A percentile compares a stretch with the other conserved stretches of the same genome.
Conservation (phyloP, 495 filamentous ascomycete species). For the Glarea lozoyensis region DNA sequence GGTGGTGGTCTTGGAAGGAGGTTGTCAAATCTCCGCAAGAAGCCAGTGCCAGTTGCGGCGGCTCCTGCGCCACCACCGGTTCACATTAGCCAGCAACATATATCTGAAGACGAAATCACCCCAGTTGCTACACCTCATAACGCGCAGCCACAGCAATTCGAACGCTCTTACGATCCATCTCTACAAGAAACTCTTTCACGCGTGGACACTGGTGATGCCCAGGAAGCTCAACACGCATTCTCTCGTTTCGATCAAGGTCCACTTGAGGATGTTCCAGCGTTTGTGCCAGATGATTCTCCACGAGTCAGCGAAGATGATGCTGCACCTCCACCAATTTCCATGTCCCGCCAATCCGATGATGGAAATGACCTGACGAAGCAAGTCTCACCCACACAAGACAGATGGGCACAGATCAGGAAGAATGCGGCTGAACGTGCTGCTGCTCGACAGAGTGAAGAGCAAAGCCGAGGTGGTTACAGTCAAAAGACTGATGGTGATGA, state of each 20-base stretch:
- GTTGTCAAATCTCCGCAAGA: conserved; percentile 18
- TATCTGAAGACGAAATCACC: conserved; percentile 20
- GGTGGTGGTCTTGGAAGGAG: conserved; percentile 12
- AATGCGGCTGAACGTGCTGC: conserved; percentile 79
- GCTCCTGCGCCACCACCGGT: conserved; percentile 3
- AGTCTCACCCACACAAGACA: conserved; percentile 44
- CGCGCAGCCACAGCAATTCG: conserved; percentile 22
- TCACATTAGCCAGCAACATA: conserved; percentile 2
- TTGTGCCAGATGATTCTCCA: conserved; percentile 63
- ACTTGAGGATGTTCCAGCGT: conserved; percentile 76
- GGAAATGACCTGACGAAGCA: conserved; percentile 12
- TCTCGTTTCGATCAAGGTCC: conserved; percentile 87
- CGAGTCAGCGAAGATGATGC: conserved; percentile 35
- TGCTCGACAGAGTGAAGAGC: conserved; percentile 49
- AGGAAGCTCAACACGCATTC: conserved; percentile 61
- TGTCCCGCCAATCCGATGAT: neutral
- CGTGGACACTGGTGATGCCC: conserved; percentile 55
- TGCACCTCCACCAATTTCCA: conserved; percentile 17
- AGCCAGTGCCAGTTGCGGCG: conserved; percentile 8
- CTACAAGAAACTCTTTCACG: conserved; percentile 49
- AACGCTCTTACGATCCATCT: conserved; percentile 37
- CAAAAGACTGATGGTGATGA: conserved; percentile 56
- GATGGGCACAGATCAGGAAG: conserved; percentile 93
- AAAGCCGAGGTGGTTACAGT: conserved; percentile 31
- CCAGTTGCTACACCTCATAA: conserved; percentile 23